A percentile compares a stretch with the other conserved stretches of the same genome.
phyloP scores from a whole-genome alignment of 2,329 filamentous ascomycete species.

The Periconia sp. region DNA sequence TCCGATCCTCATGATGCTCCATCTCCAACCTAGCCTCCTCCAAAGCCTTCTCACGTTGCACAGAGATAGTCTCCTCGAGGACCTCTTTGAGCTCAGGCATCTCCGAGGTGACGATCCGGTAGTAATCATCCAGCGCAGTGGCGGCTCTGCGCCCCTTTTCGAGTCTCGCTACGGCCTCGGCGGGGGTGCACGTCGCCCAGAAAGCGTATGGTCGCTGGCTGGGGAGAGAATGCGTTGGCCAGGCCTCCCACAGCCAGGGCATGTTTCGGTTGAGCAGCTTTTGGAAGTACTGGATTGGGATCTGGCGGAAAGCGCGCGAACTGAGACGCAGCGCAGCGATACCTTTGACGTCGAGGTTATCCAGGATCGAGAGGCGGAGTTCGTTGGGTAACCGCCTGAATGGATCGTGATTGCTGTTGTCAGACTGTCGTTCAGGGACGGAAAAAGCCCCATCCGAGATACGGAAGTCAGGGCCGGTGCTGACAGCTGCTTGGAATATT shows the following conservation, averaged over 20 bases:
- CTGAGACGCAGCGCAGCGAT: constrained; percentile 22
- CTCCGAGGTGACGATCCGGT: constrained; percentile 5
- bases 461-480: not conserved
- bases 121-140: not conserved
- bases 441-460: not conserved
- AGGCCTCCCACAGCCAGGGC: constrained; percentile 28
- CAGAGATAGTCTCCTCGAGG: not conserved
- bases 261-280: constrained; percentile 20
- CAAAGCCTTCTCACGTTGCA: not conserved
- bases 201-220: constrained; percentile 1
- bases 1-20: not conserved
- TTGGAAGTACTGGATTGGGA: constrained; percentile 20
- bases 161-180: not conserved
- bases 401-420: constrained; percentile 5
- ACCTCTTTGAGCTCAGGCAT: constrained; percentile 9
- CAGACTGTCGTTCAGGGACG: no score
- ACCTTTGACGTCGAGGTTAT: constrained; percentile 15
- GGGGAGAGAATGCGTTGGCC: constrained; percentile 1
- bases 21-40: not conserved
- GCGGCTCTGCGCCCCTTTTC: not conserved
- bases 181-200: constrained; percentile 5
- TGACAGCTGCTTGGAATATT: constrained; percentile 10
- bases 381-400: constrained; percentile 21
- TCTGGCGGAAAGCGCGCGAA: constrained; percentile 17
- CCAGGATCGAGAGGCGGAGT: constrained; percentile 15